These are phyloP conservation scores for Entoloma clypeatum DNA, from an alignment of 1,284 basidiomycete species.

Conservation along the genomic window DNA sequence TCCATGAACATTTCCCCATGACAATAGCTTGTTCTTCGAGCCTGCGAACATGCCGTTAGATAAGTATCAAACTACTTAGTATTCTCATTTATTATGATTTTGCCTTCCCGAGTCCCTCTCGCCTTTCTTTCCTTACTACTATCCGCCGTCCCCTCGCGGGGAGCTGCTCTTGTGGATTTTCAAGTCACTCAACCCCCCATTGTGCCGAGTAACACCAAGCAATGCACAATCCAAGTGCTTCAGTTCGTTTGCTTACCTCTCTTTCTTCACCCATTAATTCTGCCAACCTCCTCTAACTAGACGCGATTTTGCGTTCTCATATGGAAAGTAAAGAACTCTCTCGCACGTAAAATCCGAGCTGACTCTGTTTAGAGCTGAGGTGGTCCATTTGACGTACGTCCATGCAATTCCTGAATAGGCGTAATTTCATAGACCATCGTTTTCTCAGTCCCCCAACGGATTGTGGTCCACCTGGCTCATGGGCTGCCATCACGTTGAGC, in stretches of 20 bases:
- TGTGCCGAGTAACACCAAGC: slow-evolving; percentile 51
- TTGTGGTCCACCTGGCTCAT: slow-evolving; percentile 67
- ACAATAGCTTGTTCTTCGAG: too few species aligned
- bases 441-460: slow-evolving; percentile 59
- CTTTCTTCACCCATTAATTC: not conserved
- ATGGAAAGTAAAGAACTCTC: slow-evolving; percentile 44
- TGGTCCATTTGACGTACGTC: slow-evolving; percentile 60
- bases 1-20: too few species aligned
- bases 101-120: slow-evolving; percentile 10
- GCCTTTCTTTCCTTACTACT: slow-evolving; percentile 13
- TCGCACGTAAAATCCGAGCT: slow-evolving; percentile 9
- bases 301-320: slow-evolving; percentile 70
- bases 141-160: slow-evolving; percentile 18
- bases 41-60: too few species aligned
- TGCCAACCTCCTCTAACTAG: slow-evolving; percentile 31
- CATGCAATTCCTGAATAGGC: not conserved
- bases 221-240: slow-evolving; percentile 63
- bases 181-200: slow-evolving; percentile 70
- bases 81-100: slow-evolving; percentile 9
- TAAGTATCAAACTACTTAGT: too few species aligned
- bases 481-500: slow-evolving; percentile 73
- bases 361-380: slow-evolving; percentile 47
- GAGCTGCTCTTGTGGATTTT: slow-evolving; percentile 59
- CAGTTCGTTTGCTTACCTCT: slow-evolving; percentile 41
- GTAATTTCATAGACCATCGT: slow-evolving; percentile 5